Conservation (phyloP, 495 filamentous ascomycete species). For the Jackrogersella multiformis region DNA sequence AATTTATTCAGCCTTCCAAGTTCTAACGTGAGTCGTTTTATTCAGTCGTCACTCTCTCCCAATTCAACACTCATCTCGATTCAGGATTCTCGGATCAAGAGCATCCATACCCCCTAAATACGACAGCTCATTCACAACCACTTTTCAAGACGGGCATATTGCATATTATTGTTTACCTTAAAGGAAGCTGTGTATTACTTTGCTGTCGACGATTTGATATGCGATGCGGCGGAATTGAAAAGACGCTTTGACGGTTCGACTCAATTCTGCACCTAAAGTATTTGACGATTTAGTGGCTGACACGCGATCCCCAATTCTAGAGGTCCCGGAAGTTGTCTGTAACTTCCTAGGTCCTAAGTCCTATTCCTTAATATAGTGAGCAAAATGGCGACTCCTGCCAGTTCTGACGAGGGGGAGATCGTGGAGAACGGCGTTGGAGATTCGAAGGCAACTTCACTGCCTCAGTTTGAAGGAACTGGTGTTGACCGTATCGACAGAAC, state of each 20-base stretch:
- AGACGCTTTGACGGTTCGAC: constrained; percentile 57
- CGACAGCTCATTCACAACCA: constrained; percentile 7
- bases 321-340: constrained; percentile 37
- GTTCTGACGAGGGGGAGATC: constrained; percentile 88
- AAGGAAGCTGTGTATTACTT: too few species aligned
- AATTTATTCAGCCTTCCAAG: background rate
- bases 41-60: constrained; percentile 28
- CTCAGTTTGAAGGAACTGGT: constrained; percentile 61
- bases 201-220: constrained; percentile 27
- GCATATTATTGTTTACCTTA: constrained; percentile 5
- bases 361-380: constrained; percentile 49
- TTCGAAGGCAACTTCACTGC: constrained; percentile 65
- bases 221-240: constrained; percentile 46
- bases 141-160: background rate
- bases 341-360: constrained; percentile 37
- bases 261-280: constrained; percentile 51
- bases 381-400: constrained; percentile 61
- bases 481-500: constrained; percentile 75
- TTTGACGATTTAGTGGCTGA: constrained; percentile 40
- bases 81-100: constrained; percentile 21
- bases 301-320: constrained; percentile 35
- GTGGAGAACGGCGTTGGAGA: constrained; percentile 73
- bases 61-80: constrained; percentile 22
- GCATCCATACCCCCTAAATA: constrained; percentile 11
- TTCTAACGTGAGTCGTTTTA: constrained; percentile 41